Evolutionary conservation across 2,329 filamentous ascomycete species (phyloP).

Genomic region (Fusarium sublunatum): DNA sequence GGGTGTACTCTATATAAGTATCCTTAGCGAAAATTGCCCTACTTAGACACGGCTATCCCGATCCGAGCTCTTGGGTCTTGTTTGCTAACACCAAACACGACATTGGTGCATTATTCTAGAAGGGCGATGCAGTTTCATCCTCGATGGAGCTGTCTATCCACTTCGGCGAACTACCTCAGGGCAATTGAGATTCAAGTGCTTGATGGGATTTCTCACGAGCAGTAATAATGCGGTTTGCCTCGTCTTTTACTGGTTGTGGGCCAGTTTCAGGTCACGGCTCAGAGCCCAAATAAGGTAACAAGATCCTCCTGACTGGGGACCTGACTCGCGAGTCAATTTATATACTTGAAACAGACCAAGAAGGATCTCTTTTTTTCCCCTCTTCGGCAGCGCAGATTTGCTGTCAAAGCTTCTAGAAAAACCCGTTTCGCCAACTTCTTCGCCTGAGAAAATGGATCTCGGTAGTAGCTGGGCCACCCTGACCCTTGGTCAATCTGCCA

Average conservation of each 20-base stretch:
- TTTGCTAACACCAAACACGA: constrained; percentile 20
- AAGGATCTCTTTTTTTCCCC: not conserved
- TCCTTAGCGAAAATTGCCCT: not conserved
- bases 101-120: constrained; percentile 28
- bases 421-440: constrained; percentile 12
- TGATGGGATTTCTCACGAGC: not conserved
- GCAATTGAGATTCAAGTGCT: constrained; percentile 20
- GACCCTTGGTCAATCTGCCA: constrained; percentile 1
- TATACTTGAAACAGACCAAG: constrained; percentile 18
- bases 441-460: not conserved
- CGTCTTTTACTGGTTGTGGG: constrained; percentile 30
- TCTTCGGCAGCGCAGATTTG: not conserved
- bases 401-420: constrained; percentile 5
- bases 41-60: constrained; percentile 11
- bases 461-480: not conserved
- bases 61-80: constrained; percentile 25
- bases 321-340: not conserved
- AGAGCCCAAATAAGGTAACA: constrained; percentile 25
- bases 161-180: constrained; percentile 3
- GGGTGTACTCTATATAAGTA: constrained; percentile 15
- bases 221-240: constrained; percentile 16
- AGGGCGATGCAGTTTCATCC: constrained; percentile 25
- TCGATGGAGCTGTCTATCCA: constrained; percentile 14
- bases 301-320: constrained; percentile 10
- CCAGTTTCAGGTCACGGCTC: constrained; percentile 30